Conservation (phyloP, 2,329 filamentous ascomycete genomes). For the Aspergillus aculeatus region DNA sequence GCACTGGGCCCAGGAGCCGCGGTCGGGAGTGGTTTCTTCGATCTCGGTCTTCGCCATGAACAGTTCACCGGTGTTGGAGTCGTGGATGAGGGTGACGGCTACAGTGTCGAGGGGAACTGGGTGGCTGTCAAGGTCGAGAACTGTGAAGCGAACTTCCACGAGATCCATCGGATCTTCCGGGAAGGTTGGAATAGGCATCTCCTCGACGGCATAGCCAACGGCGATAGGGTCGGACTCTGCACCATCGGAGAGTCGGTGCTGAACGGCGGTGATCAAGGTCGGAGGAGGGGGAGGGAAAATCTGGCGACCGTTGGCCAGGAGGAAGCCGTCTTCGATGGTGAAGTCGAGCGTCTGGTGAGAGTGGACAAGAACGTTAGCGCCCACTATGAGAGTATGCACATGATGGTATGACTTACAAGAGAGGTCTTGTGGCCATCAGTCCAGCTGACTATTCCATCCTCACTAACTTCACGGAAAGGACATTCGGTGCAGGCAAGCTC, state of each 20-base stretch:
- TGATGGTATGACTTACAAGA: constrained; percentile 32
- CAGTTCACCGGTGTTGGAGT: constrained; percentile 32
- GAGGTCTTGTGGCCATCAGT: constrained; percentile 36
- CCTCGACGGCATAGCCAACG: constrained; percentile 46
- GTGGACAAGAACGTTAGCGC: not conserved
- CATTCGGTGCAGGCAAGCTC: constrained; percentile 40
- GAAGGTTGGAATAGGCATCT: constrained; percentile 32
- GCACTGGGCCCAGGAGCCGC: constrained; percentile 45
- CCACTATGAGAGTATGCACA: not conserved
- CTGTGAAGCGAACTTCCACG: constrained; percentile 44
- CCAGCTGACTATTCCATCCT: constrained; percentile 33
- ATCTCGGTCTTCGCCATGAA: constrained; percentile 40
- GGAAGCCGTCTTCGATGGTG: constrained; percentile 31
- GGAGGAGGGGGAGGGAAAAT: constrained; percentile 40
- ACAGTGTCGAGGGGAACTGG: constrained; percentile 48
- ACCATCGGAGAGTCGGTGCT: constrained; percentile 37
- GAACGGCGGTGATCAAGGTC: constrained; percentile 32
- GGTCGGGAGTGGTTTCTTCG: constrained; percentile 38
- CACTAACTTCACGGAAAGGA: constrained; percentile 35
- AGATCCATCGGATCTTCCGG: constrained; percentile 36
- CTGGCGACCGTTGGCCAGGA: constrained; percentile 40
- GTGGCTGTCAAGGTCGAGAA: constrained; percentile 43
- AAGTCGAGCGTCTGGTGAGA: constrained; percentile 36
- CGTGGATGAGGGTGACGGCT: constrained; percentile 40
- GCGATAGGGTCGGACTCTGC: constrained; percentile 37